Base-by-base conservation (phyloP, 805 yeast species). In the Tetrapisispora taiwanensis region DNA sequence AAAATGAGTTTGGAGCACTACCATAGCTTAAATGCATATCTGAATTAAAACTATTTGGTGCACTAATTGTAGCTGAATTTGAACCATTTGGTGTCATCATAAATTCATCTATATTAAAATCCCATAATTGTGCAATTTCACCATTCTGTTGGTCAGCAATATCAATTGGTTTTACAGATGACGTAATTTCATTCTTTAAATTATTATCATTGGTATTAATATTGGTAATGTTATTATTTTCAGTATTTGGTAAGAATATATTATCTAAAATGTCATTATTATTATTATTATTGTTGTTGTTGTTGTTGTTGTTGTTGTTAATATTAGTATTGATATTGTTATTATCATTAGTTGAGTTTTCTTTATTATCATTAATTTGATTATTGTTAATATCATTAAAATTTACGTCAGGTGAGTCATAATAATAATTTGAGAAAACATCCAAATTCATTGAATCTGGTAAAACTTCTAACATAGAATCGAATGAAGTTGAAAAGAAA, bases 81-180 rank as follows among this genome's bases (percentile, higher is more conserved):
- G 66, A 58, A 26, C 52, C 51, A 33, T 53, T 53, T 7, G 68
- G 66, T 8, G 65, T 60, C 59, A 62, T 59, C 52, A 36, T 31
- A 32, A 63, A 59, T n/a, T 58, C 59, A 42, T 66, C 69, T 7
- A 65, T 58, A 42, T 64, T 64, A 41, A 66, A 63, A 45, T 64
- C 64, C 71, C 71, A 68, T 15, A 62, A 51, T 46, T 62, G 67
- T 13, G 67, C 67, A 42, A 65, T 64, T 45, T 66, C 71, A 53
- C 69, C 68, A 44, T 62, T 63, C 28, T 60, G 64, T 33, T 53
- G 54, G 46, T 63, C 55, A 1, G 36, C 36, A 37, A 61, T 56
- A 42, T 61, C 60, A 6, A 60, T 53, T 0, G 66, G 65, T 13
- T 38, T 36, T 10, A 36, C 39, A 2, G 19, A 22, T 10, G 39